Evolutionary conservation across 371 early-diverging fungal genomes (phyloP).

Genomic region (Saksenaea vasiformis): DNA sequence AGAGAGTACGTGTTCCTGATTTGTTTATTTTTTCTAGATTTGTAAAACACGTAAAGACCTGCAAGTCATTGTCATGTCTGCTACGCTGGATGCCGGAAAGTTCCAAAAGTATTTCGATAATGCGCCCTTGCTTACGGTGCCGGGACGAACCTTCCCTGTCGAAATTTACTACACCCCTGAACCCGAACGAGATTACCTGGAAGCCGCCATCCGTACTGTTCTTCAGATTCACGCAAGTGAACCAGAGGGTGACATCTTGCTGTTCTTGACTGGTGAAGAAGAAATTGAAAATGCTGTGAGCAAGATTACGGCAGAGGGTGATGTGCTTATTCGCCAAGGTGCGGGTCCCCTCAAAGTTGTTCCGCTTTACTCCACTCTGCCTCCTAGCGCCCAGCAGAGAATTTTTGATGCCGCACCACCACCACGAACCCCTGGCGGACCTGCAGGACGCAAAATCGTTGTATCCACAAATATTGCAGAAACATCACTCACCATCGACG

Average conservation of each 20-base stretch:
- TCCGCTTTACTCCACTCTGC: slow-evolving; percentile 92
- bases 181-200: slow-evolving; percentile 87
- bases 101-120: slow-evolving; percentile 85
- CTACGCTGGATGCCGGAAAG: slow-evolving; percentile 88
- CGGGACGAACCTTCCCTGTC: slow-evolving; percentile 91
- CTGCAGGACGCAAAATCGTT: slow-evolving; percentile 92
- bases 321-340: slow-evolving; percentile 57
- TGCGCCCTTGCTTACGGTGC: slow-evolving; percentile 72
- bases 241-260: slow-evolving; percentile 86
- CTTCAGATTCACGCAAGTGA: slow-evolving; percentile 85
- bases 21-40: slow-evolving; percentile 15
- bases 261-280: slow-evolving; percentile 93
- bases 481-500: slow-evolving; percentile 98
- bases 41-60: slow-evolving; percentile 67
- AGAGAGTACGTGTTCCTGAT: not conserved
- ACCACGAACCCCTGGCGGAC: slow-evolving; percentile 70
- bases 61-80: slow-evolving; percentile 91
- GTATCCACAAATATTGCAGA: slow-evolving; percentile 99
- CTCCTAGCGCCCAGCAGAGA: slow-evolving; percentile 88
- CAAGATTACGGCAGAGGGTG: slow-evolving; percentile 69
- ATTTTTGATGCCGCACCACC: slow-evolving; percentile 91
- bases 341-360: slow-evolving; percentile 79
- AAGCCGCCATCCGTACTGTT: slow-evolving; percentile 84
- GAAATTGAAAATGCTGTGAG: slow-evolving; percentile 91
- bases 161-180: slow-evolving; percentile 89